phyloP scores from a whole-genome alignment of 495 filamentous ascomycete species.

The Aspergillus mulundensis region DNA sequence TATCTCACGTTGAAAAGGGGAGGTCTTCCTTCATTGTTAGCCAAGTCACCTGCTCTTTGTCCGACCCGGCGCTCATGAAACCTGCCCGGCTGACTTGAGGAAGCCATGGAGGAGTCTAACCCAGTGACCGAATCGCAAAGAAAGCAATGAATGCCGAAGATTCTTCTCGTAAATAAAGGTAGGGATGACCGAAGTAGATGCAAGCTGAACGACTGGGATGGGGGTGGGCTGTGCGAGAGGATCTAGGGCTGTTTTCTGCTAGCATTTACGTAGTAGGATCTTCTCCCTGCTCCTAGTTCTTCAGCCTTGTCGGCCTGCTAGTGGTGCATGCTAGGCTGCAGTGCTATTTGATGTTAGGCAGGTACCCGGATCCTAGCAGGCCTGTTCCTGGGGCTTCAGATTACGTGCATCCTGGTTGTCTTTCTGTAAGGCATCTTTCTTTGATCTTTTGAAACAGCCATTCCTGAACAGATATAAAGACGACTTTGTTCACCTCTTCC shows the following conservation, averaged over 20 bases:
- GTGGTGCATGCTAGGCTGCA: conserved; percentile 8
- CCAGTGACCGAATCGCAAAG: not conserved
- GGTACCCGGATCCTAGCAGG: conserved; percentile 3
- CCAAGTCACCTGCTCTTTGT: conserved; percentile 8
- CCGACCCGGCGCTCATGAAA: not conserved
- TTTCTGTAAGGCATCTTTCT: conserved; percentile 4
- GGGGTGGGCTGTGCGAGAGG: conserved; percentile 1
- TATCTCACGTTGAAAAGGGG: not conserved
- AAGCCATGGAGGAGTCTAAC: not conserved
- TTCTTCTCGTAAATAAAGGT: not conserved
- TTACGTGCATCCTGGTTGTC: conserved; percentile 1
- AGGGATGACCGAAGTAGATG: not conserved
- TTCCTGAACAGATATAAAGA: not conserved
- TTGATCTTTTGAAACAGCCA: conserved; percentile 3
- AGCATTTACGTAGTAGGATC: not conserved
- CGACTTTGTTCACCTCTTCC: conserved; percentile 1
- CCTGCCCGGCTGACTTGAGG: conserved; percentile 5
- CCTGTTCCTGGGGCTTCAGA: not conserved
- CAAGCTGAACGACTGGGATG: not conserved
- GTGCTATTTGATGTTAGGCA: conserved; percentile 13
- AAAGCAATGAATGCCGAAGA: not conserved
- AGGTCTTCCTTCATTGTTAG: not conserved
- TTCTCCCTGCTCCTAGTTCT: not conserved
- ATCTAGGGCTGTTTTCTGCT: conserved; percentile 1
- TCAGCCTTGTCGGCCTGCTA: conserved; percentile 11